Evolutionary conservation across 2,329 filamentous ascomycete species (phyloP).

Genomic region (Parascedosporium putredinis): DNA sequence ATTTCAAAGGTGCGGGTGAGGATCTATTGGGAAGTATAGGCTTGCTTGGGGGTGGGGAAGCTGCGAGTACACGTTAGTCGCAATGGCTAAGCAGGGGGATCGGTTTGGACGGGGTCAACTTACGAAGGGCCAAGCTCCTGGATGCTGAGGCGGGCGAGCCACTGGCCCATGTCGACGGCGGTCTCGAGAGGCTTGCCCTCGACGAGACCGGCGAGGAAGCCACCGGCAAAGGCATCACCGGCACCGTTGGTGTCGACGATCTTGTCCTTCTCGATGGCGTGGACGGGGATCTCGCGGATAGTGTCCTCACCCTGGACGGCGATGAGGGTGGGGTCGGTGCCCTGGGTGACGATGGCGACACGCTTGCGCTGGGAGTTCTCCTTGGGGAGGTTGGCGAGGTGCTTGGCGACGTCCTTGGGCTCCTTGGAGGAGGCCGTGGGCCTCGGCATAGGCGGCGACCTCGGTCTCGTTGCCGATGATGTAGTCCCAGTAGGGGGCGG

Average conservation of each 20-base stretch:
- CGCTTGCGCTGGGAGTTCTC: constrained; percentile 77
- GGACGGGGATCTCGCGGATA: constrained; percentile 71
- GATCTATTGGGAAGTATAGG: constrained; percentile 41
- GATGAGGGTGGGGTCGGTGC: constrained; percentile 80
- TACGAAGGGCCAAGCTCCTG: constrained; percentile 94
- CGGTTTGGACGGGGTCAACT: constrained; percentile 30
- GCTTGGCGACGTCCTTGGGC: constrained; percentile 74
- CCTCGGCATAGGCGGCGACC: constrained; percentile 76
- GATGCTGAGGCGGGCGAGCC: constrained; percentile 89
- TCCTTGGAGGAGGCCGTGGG: constrained; percentile 68
- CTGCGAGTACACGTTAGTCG: constrained; percentile 27
- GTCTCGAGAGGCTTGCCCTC: constrained; percentile 71
- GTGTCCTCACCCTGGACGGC: constrained; percentile 62
- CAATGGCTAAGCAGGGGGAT: neutral
- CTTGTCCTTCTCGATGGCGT: constrained; percentile 61
- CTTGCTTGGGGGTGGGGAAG: constrained; percentile 74
- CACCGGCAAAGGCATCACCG: constrained; percentile 92
- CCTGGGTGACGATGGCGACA: constrained; percentile 87
- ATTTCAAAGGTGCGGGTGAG: neutral
- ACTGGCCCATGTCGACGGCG: constrained; percentile 85
- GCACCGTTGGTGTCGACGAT: constrained; percentile 97
- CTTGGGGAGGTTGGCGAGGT: constrained; percentile 83
- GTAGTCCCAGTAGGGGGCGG: constrained; percentile 88
- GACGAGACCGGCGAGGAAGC: constrained; percentile 82
- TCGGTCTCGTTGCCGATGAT: constrained; percentile 96